Base-by-base conservation (phyloP, 305 asterid species). In the Solanum aculeatissimum region DNA sequence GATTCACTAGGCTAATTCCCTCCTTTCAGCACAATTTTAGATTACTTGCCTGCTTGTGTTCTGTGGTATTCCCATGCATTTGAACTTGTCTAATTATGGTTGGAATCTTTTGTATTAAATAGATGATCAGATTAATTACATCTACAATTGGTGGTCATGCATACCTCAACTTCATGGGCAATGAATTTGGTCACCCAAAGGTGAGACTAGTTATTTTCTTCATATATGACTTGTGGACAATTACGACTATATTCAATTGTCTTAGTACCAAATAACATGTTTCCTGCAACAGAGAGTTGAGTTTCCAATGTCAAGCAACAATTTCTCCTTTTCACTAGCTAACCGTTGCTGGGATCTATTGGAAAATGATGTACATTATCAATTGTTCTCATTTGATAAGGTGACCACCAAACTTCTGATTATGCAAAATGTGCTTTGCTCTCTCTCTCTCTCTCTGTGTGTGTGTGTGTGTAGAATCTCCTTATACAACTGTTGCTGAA, bases 141-240 rank as follows among this genome's bases (percentile, higher is more conserved):
- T 96, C 91, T 85, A 93, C 99, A 66, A 92, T 96, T 85, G 98
- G 98, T 86, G 99, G 99, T 82, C 90, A 86, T 29, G 98, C 98
- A 87, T 96, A 95, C 91, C 95, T 95, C 88, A 96, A 92, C 90
- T 96, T 96, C 89, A 96, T 96, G 98, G 99, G 99, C 86, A 96
- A 96, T 89, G 99, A 96, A 86, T 96, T 93, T 90, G 99, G 96
- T 81, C 98, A 96, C 87, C 97, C 98, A 32, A 90, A 96, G 97
- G 99, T 94, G 88, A 89, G 83, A 10, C 32, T 66, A 84, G 43
- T 85, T 69, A 57, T 40, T 21, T 40, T 51, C 38, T 47, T 54
- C 35, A 18, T 60, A 25, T 82, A 66, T 70, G 55, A 86, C 66
- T n/a, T 75, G 42, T 75, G 25, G 6, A 75, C 9, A 9, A 9